These are phyloP conservation scores for Trichosporon ovoides DNA, from an alignment of 1,284 basidiomycete species.

Conservation along the genomic window DNA sequence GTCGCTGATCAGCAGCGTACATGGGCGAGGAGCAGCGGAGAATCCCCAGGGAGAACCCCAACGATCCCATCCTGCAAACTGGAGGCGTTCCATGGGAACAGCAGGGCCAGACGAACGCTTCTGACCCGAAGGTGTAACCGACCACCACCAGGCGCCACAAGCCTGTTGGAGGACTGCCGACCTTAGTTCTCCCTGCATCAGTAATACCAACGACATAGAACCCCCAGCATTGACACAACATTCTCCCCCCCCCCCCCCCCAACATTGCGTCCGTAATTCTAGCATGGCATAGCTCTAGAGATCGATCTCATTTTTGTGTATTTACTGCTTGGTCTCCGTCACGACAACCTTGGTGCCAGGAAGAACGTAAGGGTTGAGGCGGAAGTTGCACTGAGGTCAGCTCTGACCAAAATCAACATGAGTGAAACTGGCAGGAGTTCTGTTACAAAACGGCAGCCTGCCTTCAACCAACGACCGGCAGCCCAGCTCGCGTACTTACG, in stretches of 20 bases:
- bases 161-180: too few relatives aligned
- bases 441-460: background rate
- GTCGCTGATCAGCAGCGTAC: slow-evolving; percentile 25
- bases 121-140: background rate
- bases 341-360: slow-evolving; percentile 76
- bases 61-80: slow-evolving; percentile 15
- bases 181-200: background rate
- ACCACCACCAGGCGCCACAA: background rate
- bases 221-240: slow-evolving; percentile 1
- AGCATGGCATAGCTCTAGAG: slow-evolving; percentile 7
- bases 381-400: slow-evolving; percentile 72
- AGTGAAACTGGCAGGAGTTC: too few relatives aligned
- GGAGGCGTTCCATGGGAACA: slow-evolving; percentile 14
- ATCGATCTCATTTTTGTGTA: background rate
- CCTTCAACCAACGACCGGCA: too few relatives aligned
- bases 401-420: too few relatives aligned
- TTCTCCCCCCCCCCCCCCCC: background rate
- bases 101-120: slow-evolving; percentile 16
- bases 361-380: slow-evolving; percentile 89
- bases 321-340: slow-evolving; percentile 36
- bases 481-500: slow-evolving; percentile 25
- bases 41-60: slow-evolving; percentile 23
- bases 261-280: background rate
- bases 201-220: background rate
- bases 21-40: slow-evolving; percentile 43